Evolutionary conservation across 164 flowering plant species (phyloP).

Genomic region (Sedum album): DNA sequence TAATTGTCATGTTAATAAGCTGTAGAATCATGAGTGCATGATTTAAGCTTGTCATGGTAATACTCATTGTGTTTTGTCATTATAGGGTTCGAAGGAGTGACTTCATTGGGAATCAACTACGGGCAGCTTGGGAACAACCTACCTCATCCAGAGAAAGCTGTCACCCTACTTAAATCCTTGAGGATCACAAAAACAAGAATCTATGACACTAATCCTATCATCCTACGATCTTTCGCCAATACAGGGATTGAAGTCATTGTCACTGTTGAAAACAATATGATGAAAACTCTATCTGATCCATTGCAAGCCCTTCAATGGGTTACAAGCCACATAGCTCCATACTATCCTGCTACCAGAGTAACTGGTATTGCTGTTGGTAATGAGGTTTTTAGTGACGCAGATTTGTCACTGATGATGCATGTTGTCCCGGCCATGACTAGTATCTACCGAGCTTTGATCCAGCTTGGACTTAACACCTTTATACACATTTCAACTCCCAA

Average conservation of each 20-base stretch:
- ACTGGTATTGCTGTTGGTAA: slow-evolving; percentile 86
- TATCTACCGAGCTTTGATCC: slow-evolving; percentile 51
- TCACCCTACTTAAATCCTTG: slow-evolving; percentile 41
- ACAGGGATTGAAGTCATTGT: slow-evolving; percentile 64
- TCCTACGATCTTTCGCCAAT: slow-evolving; percentile 64
- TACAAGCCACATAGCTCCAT: slow-evolving; percentile 52
- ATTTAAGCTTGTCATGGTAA: not conserved
- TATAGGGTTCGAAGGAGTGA: not conserved
- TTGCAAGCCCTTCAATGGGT: slow-evolving; percentile 83
- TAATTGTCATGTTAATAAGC: not conserved
- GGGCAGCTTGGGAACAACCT: slow-evolving; percentile 83
- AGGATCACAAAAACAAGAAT: slow-evolving; percentile 63
- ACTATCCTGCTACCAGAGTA: slow-evolving; percentile 64
- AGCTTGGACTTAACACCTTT: slow-evolving; percentile 41
- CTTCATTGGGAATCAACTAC: slow-evolving; percentile 72
- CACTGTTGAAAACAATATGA: slow-evolving; percentile 58
- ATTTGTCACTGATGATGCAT: slow-evolving; percentile 28
- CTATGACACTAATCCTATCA: slow-evolving; percentile 82
- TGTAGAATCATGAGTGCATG: not conserved
- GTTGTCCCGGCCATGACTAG: slow-evolving; percentile 61
- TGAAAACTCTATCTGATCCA: slow-evolving; percentile 37
- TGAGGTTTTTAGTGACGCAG: slow-evolving; percentile 59
- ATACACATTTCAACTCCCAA: slow-evolving; percentile 67
- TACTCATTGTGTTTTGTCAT: not conserved
- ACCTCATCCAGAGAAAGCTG: slow-evolving; percentile 56